Base-by-base conservation (phyloP, 805 yeast genomes). In the Saccharomycopsis sp. region DNA sequence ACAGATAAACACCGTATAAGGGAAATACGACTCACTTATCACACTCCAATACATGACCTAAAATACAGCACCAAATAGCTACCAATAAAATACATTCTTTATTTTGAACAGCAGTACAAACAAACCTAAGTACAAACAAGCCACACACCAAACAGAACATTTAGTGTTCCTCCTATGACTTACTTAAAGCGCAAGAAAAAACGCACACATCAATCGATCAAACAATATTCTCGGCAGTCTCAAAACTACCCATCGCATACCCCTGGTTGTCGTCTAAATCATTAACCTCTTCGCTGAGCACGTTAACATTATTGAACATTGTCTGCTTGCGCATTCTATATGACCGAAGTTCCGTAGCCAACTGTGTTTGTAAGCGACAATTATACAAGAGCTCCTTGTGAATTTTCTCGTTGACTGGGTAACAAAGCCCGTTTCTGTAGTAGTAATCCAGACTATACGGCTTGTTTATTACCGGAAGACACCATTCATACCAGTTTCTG, bases 401-500 rank as follows among this genome's bases (percentile, higher is more conserved):
- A n/a, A 61, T 54, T 3, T 23, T 50, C 5, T 52, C 47, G 21
- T 61, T 59, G 9, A 59, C 58, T 3, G 62, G 58, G 24, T 48
- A 61, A 29, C 55, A 50, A 9, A 61, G 46, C 12, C 63, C 63
- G 41, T 59, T 59, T 40, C 34, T 24, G 12, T 41, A 34, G 29
- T 58, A 54, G 40, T 58, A 59, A 16, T 61, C 57, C 12, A 48
- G 37, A 7, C 50, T 40, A 3, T 51, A 15, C 9, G 55, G 47
- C 16, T 52, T 47, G 37, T 57, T 57, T 7, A 2, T 44, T 14
- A 79, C 61, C 0, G 98, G 98, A 1, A 91, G 67, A 5, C 85
- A 52, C 97, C 97, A 91, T 60, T 84, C 83, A 5, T 61, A 52
- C 80, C 83, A 77, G 1, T 72, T 68, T 1, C 68, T 60, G 0